Conservation (phyloP, 495 filamentous ascomycete species). For the Trichodelitschia bisporula region DNA sequence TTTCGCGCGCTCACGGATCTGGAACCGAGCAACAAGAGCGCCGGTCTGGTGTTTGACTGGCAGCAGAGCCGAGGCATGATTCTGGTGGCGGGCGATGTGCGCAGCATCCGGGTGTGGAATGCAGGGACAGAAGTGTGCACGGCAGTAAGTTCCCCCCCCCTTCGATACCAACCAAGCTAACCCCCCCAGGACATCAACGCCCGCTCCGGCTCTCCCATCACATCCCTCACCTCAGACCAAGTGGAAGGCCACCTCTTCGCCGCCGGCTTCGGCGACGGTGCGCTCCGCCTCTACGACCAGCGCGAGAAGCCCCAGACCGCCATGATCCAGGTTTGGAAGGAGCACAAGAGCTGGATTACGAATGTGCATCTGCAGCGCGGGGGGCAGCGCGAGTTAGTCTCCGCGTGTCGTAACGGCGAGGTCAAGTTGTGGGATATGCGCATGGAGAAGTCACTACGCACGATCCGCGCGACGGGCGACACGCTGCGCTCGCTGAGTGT, state of each 20-base stretch:
- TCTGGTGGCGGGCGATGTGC: conserved; percentile 85
- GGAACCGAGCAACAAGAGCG: conserved; percentile 75
- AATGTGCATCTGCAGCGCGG: conserved; percentile 95
- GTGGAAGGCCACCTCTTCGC: conserved; percentile 90
- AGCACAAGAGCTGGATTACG: conserved; percentile 82
- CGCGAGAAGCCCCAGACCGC: conserved; percentile 53
- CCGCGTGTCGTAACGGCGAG: conserved; percentile 70
- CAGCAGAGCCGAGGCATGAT: conserved; percentile 90
- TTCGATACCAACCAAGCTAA: background rate
- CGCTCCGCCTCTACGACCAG: conserved; percentile 82
- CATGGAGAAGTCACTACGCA: conserved; percentile 46
- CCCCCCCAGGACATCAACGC: conserved; percentile 57
- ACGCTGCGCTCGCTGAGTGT: conserved; percentile 67
- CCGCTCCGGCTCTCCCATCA: conserved; percentile 86
- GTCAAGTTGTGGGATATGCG: conserved; percentile 93
- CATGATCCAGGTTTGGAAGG: conserved; percentile 91
- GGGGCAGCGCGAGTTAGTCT: conserved; percentile 70
- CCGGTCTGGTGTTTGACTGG: conserved; percentile 92
- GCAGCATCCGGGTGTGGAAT: conserved; percentile 88
- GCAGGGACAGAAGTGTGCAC: conserved; percentile 82
- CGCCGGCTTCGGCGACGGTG: conserved; percentile 93
- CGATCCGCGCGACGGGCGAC: conserved; percentile 39
- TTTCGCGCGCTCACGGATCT: conserved; percentile 87
- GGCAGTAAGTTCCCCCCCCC: conserved; percentile 23
- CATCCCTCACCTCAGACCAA: conserved; percentile 84